Percentiles rank a stretch among this genome's conserved stretches.
Conservation (phyloP, 768 basidiomycete genomes). For the Porpolomopsis calyptriformis region DNA sequence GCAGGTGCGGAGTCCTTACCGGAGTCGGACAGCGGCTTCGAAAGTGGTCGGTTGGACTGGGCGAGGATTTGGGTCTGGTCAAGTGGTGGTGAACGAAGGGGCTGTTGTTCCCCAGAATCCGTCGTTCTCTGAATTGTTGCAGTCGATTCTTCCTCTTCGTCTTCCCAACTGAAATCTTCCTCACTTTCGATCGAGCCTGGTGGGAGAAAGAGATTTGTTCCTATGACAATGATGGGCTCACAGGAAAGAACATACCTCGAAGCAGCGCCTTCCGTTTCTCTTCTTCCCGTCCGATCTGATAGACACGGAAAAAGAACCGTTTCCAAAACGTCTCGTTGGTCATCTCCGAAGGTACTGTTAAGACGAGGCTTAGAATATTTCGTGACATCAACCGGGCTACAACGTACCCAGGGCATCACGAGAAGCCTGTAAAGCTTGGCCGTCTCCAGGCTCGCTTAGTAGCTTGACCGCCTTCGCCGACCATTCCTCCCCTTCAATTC, state of each 20-base stretch:
- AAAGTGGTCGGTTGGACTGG: conserved; percentile 8
- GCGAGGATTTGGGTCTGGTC: neutral
- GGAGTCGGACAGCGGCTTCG: conserved; percentile 16
- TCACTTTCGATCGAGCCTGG: conserved; percentile 58
- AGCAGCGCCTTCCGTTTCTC: conserved; percentile 68
- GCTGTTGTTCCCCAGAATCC: too few species aligned
- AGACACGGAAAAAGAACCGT: conserved; percentile 80
- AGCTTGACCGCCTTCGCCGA: conserved; percentile 35
- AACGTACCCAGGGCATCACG: conserved; percentile 48
- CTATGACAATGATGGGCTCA: neutral
- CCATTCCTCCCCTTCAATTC: conserved; percentile 53
- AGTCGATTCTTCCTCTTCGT: conserved; percentile 68
- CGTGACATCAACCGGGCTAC: too few species aligned
- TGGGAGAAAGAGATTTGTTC: neutral
- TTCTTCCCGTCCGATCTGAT: conserved; percentile 74
- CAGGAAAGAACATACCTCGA: conserved; percentile 38
- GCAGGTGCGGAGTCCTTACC: conserved; percentile 17
- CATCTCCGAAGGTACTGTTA: conserved; percentile 58
- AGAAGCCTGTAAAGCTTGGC: conserved; percentile 40
- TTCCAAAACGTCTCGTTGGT: conserved; percentile 68
- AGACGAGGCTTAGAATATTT: conserved; percentile 6
- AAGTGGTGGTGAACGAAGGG: neutral
- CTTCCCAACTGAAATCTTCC: conserved; percentile 90
- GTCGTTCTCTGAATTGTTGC: conserved; percentile 12
- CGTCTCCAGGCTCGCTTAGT: conserved; percentile 41